Percentiles rank a stretch among this genome's conserved stretches.
Conservation (phyloP, 257 asterid genomes). For the Ophiorrhiza pumila region DNA sequence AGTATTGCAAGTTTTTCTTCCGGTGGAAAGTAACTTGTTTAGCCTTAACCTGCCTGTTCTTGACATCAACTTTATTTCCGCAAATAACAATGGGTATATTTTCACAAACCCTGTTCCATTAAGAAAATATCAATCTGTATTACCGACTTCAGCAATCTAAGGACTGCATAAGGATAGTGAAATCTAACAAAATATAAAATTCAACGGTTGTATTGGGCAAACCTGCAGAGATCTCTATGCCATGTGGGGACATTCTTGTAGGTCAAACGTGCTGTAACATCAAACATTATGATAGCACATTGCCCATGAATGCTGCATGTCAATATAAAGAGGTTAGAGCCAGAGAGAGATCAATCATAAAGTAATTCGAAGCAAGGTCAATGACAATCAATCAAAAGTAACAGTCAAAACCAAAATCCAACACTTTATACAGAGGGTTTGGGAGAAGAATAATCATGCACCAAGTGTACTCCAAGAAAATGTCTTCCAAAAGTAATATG, state of each 20-base stretch:
- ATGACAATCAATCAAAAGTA: not conserved
- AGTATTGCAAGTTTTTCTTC: constrained; percentile 68
- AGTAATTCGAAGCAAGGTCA: not conserved
- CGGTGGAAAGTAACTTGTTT: constrained; percentile 75
- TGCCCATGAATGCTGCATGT: constrained; percentile 68
- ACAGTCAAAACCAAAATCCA: not conserved
- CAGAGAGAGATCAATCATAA: not conserved
- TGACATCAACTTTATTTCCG: constrained; percentile 79
- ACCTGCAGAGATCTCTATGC: constrained; percentile 88
- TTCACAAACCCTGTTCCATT: constrained; percentile 54
- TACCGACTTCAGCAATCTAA: not conserved
- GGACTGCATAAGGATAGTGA: not conserved
- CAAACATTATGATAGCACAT: constrained; percentile 82
- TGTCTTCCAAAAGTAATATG: not conserved
- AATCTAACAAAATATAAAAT: not conserved
- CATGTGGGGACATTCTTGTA: constrained; percentile 84
- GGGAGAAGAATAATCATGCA: not conserved
- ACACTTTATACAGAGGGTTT: not conserved
- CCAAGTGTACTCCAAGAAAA: not conserved
- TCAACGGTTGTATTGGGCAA: constrained; percentile 4
- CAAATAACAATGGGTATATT: constrained; percentile 69
- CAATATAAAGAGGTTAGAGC: not conserved
- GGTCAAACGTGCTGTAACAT: constrained; percentile 74
- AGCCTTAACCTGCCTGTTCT: constrained; percentile 76
- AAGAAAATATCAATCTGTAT: not conserved